Evolutionary conservation across 1,139 yeast species (phyloP).

Genomic region (Yamadazyma epiphylla): DNA sequence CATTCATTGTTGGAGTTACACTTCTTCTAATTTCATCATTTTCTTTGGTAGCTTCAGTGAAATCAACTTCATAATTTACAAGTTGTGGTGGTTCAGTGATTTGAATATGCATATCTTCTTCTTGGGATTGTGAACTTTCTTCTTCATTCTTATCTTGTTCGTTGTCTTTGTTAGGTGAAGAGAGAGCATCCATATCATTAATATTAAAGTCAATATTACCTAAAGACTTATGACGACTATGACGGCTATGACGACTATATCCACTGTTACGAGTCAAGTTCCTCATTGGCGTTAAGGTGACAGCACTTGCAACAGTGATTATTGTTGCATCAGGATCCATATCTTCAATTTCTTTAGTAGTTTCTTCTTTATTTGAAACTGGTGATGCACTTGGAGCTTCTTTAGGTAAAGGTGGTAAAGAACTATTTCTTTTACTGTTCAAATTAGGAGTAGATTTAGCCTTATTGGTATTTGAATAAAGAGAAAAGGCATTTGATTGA

Average conservation of each 20-base stretch:
- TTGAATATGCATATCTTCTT: constrained; percentile 18
- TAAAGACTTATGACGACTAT: constrained; percentile 39
- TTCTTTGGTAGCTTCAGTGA: constrained; percentile 26
- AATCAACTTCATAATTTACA: constrained; percentile 39
- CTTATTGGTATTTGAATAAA: constrained; percentile 8
- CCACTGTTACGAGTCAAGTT: constrained; percentile 8
- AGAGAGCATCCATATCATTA: constrained; percentile 7
- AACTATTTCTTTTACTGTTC: constrained; percentile 7
- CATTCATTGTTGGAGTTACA: constrained; percentile 12
- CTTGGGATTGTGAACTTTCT: constrained; percentile 1
- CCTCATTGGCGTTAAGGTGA: constrained; percentile 29
- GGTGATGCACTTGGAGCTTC: too few relatives aligned
- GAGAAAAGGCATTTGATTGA: constrained; percentile 16
- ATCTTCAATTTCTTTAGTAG: too few relatives aligned
- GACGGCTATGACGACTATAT: constrained; percentile 30
- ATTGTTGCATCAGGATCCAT: too few relatives aligned
- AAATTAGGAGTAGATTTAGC: constrained; percentile 23
- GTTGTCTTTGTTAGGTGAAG: constrained; percentile 1
- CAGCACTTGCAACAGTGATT: too few relatives aligned
- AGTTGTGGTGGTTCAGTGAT: constrained; percentile 39
- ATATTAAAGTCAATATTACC: constrained; percentile 31
- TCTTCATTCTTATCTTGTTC: constrained; percentile 1
- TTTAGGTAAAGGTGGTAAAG: constrained; percentile 15
- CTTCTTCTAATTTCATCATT: constrained; percentile 8
- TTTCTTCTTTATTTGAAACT: constrained; percentile 1